A percentile compares a stretch with the other conserved stretches of the same genome.
Conservation (phyloP, 2,329 filamentous ascomycete species). For the Plenodomus tracheiphilus region DNA sequence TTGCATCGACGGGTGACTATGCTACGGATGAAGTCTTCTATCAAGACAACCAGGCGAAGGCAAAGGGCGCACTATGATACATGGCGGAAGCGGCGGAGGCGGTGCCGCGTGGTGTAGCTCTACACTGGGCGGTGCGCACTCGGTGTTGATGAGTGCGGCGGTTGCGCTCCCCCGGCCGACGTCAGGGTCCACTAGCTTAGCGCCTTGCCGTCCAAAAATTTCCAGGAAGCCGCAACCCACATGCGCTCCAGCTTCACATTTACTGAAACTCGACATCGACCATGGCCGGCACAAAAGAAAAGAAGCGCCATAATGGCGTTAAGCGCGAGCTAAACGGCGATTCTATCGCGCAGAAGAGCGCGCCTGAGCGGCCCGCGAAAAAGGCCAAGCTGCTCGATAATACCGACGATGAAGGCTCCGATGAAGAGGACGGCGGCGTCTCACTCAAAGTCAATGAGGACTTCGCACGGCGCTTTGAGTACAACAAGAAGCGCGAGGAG, state of each 20-base stretch:
- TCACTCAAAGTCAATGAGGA: constrained; percentile 83
- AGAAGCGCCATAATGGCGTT: constrained; percentile 26
- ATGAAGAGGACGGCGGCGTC: constrained; percentile 28
- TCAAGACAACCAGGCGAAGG: constrained; percentile 2
- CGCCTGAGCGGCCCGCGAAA: constrained; percentile 33
- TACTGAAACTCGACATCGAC: constrained; percentile 2
- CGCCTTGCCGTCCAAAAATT: constrained; percentile 28
- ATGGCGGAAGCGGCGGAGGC: constrained; percentile 13
- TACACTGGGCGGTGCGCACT: constrained; percentile 9
- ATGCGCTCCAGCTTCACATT: not conserved
- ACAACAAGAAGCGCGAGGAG: constrained; percentile 97
- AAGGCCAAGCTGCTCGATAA: constrained; percentile 44
- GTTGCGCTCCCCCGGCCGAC: constrained; percentile 21
- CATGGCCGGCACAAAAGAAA: constrained; percentile 31
- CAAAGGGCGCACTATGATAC: constrained; percentile 24
- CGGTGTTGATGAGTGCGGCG: constrained; percentile 14
- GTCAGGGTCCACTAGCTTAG: constrained; percentile 25
- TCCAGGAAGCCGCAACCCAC: constrained; percentile 8
- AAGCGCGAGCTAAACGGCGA: constrained; percentile 30
- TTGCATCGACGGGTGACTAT: not conserved
- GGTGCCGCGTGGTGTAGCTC: constrained; percentile 10
- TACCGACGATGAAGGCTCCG: constrained; percentile 36
- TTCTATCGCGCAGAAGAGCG: constrained; percentile 17
- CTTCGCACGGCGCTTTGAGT: constrained; percentile 85
- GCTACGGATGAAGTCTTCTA: constrained; percentile 5